phyloP scores from a whole-genome alignment of 352 stramenopile genomes.

The Bremia lactucae region DNA sequence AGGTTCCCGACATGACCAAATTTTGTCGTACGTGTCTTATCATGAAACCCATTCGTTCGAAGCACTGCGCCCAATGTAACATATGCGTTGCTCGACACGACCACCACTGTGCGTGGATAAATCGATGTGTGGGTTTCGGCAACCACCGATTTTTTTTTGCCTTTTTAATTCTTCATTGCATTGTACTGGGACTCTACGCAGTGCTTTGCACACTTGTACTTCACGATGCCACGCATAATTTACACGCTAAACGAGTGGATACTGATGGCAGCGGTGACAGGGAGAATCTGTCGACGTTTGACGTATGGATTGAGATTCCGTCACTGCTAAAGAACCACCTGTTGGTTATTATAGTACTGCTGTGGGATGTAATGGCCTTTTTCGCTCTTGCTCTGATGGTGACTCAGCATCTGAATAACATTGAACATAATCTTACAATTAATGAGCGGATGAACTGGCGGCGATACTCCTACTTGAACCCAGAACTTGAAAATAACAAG shows the following conservation, averaged over 20 bases:
- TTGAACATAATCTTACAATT: slow-evolving; percentile 62
- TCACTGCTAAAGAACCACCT: slow-evolving; percentile 39
- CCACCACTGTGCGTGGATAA: slow-evolving; percentile 84
- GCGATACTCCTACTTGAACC: slow-evolving; percentile 55
- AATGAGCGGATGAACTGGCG: slow-evolving; percentile 82
- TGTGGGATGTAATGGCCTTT: slow-evolving; percentile 41
- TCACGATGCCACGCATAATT: slow-evolving; percentile 25
- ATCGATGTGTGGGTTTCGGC: slow-evolving; percentile 63
- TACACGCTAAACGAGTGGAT: slow-evolving; percentile 20
- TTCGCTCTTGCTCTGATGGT: slow-evolving; percentile 46
- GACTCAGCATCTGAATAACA: slow-evolving; percentile 54
- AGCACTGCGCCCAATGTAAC: slow-evolving; percentile 68
- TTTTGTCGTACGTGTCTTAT: slow-evolving; percentile 69
- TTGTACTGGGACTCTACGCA: slow-evolving; percentile 37
- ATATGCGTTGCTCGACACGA: slow-evolving; percentile 78
- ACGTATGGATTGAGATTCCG: slow-evolving; percentile 54
- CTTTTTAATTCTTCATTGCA: slow-evolving; percentile 62
- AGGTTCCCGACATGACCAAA: slow-evolving; percentile 31
- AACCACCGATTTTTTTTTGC: slow-evolving; percentile 75
- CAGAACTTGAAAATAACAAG: not conserved
- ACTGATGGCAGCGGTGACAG: slow-evolving; percentile 8
- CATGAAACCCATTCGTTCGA: slow-evolving; percentile 61
- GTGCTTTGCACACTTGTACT: slow-evolving; percentile 32
- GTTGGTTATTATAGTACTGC: slow-evolving; percentile 45
- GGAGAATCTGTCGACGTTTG: slow-evolving; percentile 28